phyloP scores from a whole-genome alignment of 345 rosid species.

The Gossypium arboreum region DNA sequence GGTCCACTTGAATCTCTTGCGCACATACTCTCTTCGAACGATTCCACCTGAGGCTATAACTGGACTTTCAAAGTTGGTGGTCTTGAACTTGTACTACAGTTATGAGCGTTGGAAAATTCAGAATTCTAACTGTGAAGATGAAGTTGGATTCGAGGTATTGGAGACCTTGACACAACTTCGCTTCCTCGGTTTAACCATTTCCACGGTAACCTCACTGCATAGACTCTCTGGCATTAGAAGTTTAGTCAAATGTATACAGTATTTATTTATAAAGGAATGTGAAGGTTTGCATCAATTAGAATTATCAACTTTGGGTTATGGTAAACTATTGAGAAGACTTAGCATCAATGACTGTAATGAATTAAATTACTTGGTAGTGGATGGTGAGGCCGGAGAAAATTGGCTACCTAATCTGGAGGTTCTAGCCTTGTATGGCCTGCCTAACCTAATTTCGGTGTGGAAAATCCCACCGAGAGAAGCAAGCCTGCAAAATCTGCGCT shows the following conservation, averaged over 20 bases:
- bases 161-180: slow-evolving; percentile 33
- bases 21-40: slow-evolving; percentile 39
- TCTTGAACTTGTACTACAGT: slow-evolving; percentile 47
- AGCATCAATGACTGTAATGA: slow-evolving; percentile 43
- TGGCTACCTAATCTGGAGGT: slow-evolving; percentile 50
- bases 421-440: slow-evolving; percentile 44
- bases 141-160: slow-evolving; percentile 39
- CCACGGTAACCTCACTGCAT: slow-evolving; percentile 23
- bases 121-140: slow-evolving; percentile 21
- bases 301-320: slow-evolving; percentile 28
- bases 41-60: slow-evolving; percentile 40
- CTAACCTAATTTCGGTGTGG: slow-evolving; percentile 37
- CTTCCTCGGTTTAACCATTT: slow-evolving; percentile 40
- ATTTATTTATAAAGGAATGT: slow-evolving; percentile 41
- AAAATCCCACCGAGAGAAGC: slow-evolving; percentile 24
- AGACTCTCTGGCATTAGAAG: slow-evolving; percentile 21
- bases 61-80: slow-evolving; percentile 32
- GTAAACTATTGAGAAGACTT: slow-evolving; percentile 44
- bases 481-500: slow-evolving; percentile 38
- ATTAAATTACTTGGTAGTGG: slow-evolving; percentile 33
- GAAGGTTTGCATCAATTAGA: slow-evolving; percentile 24
- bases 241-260: slow-evolving; percentile 34
- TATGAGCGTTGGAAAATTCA: slow-evolving; percentile 39
- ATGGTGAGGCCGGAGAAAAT: slow-evolving; percentile 22
- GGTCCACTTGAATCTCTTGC: slow-evolving; percentile 43